A percentile compares a stretch with the other conserved stretches of the same genome.
Evolutionary conservation across 2,329 filamentous ascomycete species (phyloP).

Genomic region (Phyllosticta citribraziliensis): DNA sequence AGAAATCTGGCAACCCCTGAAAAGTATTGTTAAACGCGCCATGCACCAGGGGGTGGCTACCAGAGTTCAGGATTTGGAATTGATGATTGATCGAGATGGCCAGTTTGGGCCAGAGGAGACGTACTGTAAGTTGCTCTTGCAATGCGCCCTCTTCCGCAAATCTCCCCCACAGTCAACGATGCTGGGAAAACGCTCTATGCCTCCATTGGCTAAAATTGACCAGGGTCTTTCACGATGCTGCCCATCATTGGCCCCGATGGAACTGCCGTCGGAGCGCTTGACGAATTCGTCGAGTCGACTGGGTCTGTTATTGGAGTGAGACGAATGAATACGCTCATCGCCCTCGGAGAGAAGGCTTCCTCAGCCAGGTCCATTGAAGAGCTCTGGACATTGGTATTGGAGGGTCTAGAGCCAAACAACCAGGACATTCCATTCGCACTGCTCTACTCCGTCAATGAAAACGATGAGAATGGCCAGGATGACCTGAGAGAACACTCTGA

Average conservation of each 20-base stretch:
- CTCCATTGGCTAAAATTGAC: no score
- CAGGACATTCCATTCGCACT: constrained; percentile 7
- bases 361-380: not conserved
- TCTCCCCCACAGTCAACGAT: no score
- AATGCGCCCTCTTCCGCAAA: no score
- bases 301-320: constrained; percentile 4
- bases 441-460: constrained; percentile 2
- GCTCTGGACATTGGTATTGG: constrained; percentile 1
- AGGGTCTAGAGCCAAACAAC: constrained; percentile 2
- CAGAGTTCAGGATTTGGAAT: not conserved
- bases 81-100: constrained; percentile 1
- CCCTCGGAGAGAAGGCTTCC: constrained; percentile 6
- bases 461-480: not conserved
- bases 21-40: constrained; percentile 3
- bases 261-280: constrained; percentile 2
- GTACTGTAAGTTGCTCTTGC: constrained; percentile 5
- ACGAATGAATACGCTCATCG: constrained; percentile 4
- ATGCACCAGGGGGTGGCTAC: constrained; percentile 10
- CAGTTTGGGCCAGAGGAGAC: constrained; percentile 6
- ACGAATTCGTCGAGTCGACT: constrained; percentile 8
- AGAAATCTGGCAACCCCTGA: constrained; percentile 3
- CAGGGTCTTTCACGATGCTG: constrained; percentile 9
- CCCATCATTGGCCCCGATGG: constrained; percentile 8
- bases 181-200: no score
- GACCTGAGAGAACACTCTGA: not conserved